A percentile compares a stretch with the other conserved stretches of the same genome.
phyloP scores from a whole-genome alignment of 2,329 filamentous ascomycete genomes.

The Botryotinia narcissicola region DNA sequence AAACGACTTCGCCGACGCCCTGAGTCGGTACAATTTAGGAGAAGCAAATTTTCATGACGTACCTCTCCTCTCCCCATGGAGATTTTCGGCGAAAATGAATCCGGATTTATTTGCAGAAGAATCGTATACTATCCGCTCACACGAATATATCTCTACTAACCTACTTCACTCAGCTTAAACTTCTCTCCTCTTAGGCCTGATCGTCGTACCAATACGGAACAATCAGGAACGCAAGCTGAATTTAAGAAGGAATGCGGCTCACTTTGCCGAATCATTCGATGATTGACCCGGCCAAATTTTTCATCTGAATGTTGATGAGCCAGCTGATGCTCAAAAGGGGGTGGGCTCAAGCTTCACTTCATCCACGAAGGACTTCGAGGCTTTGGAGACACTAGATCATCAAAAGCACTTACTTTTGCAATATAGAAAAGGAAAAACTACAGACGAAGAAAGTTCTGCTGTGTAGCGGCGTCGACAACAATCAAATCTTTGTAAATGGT shows the following conservation, averaged over 20 bases:
- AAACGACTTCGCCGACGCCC: too few species aligned
- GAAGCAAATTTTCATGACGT: too few species aligned
- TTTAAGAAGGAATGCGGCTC: neutral
- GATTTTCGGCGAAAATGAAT: neutral
- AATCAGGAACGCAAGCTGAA: neutral
- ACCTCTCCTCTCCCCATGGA: too few species aligned
- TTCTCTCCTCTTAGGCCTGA: neutral
- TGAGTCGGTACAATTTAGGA: too few species aligned
- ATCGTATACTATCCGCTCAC: neutral
- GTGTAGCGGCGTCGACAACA: accelerated
- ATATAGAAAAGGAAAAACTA: neutral
- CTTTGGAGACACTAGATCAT: neutral
- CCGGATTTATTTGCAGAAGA: neutral
- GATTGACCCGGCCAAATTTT: neutral
- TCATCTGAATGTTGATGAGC: neutral
- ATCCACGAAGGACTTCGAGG: neutral
- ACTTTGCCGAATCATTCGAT: neutral
- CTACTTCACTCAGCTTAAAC: neutral
- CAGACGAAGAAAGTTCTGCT: neutral
- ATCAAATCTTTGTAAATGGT: neutral
- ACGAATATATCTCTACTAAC: neutral
- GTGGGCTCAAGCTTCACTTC: neutral
- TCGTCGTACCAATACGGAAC: neutral
- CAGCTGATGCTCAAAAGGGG: neutral
- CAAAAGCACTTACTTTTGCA: neutral